Evolutionary conservation across 2,329 filamentous ascomycete species (phyloP), one percentile per base, ranked within the genome.

Genomic region (Ramularia endophylla): DNA sequence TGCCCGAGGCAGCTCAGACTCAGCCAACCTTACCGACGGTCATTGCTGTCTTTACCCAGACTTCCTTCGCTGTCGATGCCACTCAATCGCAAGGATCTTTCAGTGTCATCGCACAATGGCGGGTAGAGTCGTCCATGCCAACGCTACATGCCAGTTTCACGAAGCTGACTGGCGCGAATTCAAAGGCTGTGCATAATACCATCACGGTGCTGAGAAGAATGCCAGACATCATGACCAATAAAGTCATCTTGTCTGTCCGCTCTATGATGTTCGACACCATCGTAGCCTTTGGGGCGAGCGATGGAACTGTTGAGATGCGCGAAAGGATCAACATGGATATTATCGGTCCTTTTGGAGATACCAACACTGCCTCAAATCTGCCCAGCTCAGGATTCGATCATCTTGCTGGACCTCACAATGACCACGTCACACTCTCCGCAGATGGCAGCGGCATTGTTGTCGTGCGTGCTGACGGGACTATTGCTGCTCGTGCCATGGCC

Each of bases 41-140:
- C 15, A 61, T 95, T 25, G 81, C 83, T 1, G 75, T 89, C 20
- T 87, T 87, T 46, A 84, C 83, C 8, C 55, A 59, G 75, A 75
- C 55, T 63, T 36, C 47, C 7, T 28, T 50, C 7, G 41, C 54
- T 7, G 13, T 46, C 3, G 43, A 66, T 65, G 38, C 66, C 66
- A 39, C 72, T 73, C 72, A 81, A 20, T 80, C 76, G 39, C 73
- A 75, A 30, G 78, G 81, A 50, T 78, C 78, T 0, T 79, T 84
- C 52, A 94, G 82, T 52, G 76, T 89, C 29, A 72, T 97, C 47
- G 81, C 87, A 48, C 77, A 84, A 47, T 97, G 90, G 90, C 83
- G 92, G 52, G 61, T 90, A 8, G 72, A 75, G 22, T 79, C 85
- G 22, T 36, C 51, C 18, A 50, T 48, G 12, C 53, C 53, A 2